These are phyloP conservation scores for Penicillium pancosmium DNA, from an alignment of 495 filamentous ascomycete species.

Conservation along the genomic window DNA sequence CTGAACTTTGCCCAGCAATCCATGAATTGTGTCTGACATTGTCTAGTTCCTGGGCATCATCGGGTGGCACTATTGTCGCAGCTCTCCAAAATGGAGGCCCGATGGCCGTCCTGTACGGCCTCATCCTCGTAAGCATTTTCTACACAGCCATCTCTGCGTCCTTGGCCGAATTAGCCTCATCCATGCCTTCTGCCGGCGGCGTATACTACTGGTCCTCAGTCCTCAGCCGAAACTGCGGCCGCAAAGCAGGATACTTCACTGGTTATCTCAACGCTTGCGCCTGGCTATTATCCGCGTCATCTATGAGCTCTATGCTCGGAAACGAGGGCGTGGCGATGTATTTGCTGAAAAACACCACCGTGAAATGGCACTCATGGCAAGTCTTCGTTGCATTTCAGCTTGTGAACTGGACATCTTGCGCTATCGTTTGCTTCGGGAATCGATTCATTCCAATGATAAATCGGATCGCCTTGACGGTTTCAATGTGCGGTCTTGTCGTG, in stretches of 20 bases:
- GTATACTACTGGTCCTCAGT: slow-evolving; percentile 84
- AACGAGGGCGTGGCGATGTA: slow-evolving; percentile 73
- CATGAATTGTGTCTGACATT: not conserved
- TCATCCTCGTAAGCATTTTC: slow-evolving; percentile 45
- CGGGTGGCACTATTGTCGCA: slow-evolving; percentile 47
- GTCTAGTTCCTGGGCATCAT: slow-evolving; percentile 45
- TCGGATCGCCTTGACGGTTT: slow-evolving; percentile 62
- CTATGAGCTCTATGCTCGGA: slow-evolving; percentile 64
- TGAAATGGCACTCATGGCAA: slow-evolving; percentile 65
- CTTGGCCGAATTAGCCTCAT: slow-evolving; percentile 69
- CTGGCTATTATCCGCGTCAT: slow-evolving; percentile 69
- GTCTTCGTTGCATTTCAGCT: slow-evolving; percentile 71
- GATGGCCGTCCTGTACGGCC: slow-evolving; percentile 47
- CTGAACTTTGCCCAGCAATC: not conserved
- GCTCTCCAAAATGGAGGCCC: slow-evolving; percentile 49
- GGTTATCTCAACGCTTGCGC: slow-evolving; percentile 76
- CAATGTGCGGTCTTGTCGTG: slow-evolving; percentile 62
- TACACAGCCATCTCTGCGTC: slow-evolving; percentile 48
- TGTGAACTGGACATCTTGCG: slow-evolving; percentile 63
- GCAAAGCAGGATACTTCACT: slow-evolving; percentile 67
- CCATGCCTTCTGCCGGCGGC: slow-evolving; percentile 78
- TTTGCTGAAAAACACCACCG: slow-evolving; percentile 60
- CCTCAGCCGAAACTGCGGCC: slow-evolving; percentile 64
- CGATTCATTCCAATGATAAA: slow-evolving; percentile 64
- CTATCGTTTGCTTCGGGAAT: slow-evolving; percentile 68